These are phyloP conservation scores for Casuarina equisetifolia DNA, from an alignment of 306 rosid species.

Conservation along the genomic window DNA sequence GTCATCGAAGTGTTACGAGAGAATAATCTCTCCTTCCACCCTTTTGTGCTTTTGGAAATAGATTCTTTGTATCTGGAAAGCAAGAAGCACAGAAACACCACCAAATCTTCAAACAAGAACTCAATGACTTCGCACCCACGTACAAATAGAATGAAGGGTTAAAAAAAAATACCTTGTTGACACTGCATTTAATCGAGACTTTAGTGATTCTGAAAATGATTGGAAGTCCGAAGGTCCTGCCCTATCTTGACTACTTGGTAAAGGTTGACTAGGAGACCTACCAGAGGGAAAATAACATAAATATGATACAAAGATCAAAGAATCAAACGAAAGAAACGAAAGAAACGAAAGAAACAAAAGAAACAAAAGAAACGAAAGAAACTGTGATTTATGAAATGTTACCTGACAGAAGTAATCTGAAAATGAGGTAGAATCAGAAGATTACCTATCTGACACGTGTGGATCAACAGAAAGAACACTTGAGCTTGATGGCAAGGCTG, in stretches of 20 bases:
- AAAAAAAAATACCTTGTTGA: slow-evolving; percentile 60
- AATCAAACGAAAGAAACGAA: not conserved
- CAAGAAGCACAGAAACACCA: slow-evolving; percentile 1
- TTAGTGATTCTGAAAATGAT: slow-evolving; percentile 85
- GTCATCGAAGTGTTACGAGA: slow-evolving; percentile 78
- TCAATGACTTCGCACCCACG: slow-evolving; percentile 4
- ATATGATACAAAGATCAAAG: slow-evolving; percentile 1
- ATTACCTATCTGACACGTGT: slow-evolving; percentile 45
- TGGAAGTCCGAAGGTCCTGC: slow-evolving; percentile 95
- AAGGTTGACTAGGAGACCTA: slow-evolving; percentile 64
- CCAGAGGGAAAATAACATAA: slow-evolving; percentile 28
- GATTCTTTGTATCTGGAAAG: slow-evolving; percentile 85
- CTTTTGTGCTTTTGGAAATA: slow-evolving; percentile 86
- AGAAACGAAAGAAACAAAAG: too few species aligned
- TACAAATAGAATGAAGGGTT: slow-evolving; percentile 9
- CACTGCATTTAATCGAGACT: slow-evolving; percentile 80
- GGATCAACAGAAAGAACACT: slow-evolving; percentile 35
- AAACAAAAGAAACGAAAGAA: slow-evolving; percentile 8
- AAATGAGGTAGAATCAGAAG: slow-evolving; percentile 47
- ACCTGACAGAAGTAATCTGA: slow-evolving; percentile 13
- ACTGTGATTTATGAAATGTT: not conserved
- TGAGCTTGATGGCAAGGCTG: slow-evolving; percentile 70
- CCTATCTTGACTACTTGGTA: slow-evolving; percentile 74
- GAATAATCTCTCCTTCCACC: slow-evolving; percentile 95
- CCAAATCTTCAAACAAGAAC: slow-evolving; percentile 14